Conservation (phyloP, 73 alveolate genomes). For the Tetrahymena borealis region DNA sequence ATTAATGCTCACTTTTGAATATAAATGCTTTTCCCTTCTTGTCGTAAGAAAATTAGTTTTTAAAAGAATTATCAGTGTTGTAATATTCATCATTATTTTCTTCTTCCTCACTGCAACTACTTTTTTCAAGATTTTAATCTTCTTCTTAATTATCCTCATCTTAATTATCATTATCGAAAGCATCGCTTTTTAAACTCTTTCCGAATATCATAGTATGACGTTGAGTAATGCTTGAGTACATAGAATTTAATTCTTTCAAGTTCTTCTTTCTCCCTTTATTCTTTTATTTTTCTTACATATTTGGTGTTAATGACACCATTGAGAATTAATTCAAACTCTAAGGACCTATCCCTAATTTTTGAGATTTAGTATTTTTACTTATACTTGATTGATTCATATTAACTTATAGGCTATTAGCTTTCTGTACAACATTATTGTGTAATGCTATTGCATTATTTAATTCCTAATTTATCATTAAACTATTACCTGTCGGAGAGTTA, state of each 20-base stretch:
- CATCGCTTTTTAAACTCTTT: background rate
- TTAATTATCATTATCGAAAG: background rate
- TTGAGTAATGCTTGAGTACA: background rate
- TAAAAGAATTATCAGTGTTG: background rate
- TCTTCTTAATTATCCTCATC: background rate
- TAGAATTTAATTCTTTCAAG: background rate
- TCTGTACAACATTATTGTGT: background rate
- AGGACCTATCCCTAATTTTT: background rate
- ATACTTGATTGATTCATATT: background rate
- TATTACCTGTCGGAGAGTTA: background rate
- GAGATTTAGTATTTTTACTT: background rate
- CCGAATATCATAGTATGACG: background rate
- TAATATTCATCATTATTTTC: too few relatives aligned
- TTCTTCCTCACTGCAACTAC: background rate
- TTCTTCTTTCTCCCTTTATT: background rate
- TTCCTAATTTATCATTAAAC: background rate
- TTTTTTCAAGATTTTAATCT: background rate
- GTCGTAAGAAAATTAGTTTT: background rate
- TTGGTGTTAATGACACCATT: background rate
- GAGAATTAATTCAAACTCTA: background rate
- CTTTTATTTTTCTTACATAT: background rate
- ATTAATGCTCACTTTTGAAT: background rate
- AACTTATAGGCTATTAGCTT: background rate
- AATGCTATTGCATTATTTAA: background rate
- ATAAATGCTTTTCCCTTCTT: background rate